phyloP scores from a whole-genome alignment of 202 grass and related monocot species.

The Zoysia matrella region DNA sequence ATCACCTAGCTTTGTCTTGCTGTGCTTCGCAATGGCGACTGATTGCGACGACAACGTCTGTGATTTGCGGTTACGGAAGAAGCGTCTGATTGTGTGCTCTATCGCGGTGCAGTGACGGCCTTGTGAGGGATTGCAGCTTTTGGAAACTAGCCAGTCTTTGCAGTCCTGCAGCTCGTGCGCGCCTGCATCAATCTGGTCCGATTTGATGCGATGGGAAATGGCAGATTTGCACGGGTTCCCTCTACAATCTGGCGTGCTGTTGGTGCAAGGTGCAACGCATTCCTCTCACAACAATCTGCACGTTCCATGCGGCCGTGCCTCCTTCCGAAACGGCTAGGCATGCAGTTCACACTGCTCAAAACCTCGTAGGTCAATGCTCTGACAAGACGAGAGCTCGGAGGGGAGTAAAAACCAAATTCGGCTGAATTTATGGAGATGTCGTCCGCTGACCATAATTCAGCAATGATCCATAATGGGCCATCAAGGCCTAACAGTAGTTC shows the following conservation, averaged over 20 bases:
- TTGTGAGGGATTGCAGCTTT: slow-evolving; percentile 7
- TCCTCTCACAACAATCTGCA: no score
- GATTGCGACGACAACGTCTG: background rate
- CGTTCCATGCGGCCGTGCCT: no score
- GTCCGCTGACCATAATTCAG: background rate
- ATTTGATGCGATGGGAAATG: slow-evolving; percentile 5
- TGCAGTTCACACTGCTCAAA: background rate
- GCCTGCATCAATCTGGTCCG: background rate
- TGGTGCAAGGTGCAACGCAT: no score
- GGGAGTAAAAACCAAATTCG: background rate
- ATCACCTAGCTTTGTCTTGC: background rate
- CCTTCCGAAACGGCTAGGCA: background rate
- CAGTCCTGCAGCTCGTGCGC: background rate
- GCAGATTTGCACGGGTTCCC: no score
- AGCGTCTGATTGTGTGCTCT: background rate
- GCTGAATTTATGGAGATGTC: background rate
- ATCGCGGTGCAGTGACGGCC: no score
- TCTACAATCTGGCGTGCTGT: no score
- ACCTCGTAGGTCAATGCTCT: background rate
- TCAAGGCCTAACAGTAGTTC: slow-evolving; percentile 12
- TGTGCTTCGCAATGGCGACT: no score
- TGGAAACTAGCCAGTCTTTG: background rate
- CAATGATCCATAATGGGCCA: background rate
- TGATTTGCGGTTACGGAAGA: background rate
- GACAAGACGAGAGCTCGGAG: background rate